phyloP scores from a whole-genome alignment of 2,329 filamentous ascomycete genomes.

The Myriangium duriaei region DNA sequence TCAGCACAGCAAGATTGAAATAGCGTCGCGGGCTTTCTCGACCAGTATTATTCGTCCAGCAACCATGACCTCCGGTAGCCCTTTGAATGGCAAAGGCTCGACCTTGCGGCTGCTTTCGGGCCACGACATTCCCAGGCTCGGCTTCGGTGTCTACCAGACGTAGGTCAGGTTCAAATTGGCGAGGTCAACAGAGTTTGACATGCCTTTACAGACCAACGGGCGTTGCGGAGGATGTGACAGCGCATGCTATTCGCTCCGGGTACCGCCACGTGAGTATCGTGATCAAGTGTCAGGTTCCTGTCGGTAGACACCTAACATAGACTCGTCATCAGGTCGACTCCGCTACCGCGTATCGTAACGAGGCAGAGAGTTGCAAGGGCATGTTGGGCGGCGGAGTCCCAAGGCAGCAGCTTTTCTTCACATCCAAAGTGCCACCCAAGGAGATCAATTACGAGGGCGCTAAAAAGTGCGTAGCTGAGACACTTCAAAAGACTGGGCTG shows the following conservation, averaged over 20 bases:
- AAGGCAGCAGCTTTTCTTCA: conserved; percentile 48
- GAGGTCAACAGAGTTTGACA: conserved; percentile 14
- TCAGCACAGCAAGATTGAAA: too few relatives aligned
- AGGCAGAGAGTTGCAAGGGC: conserved; percentile 41
- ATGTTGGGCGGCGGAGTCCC: conserved; percentile 40
- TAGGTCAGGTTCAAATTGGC: conserved; percentile 14
- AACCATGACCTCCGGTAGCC: neutral
- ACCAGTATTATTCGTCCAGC: neutral
- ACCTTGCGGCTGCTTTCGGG: conserved; percentile 46
- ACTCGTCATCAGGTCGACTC: conserved; percentile 41
- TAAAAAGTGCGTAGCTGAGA: conserved; percentile 50
- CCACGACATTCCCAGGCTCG: conserved; percentile 47
- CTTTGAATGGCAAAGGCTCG: conserved; percentile 17
- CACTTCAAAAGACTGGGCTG: conserved; percentile 46
- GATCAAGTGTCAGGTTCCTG: neutral
- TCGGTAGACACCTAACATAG: neutral
- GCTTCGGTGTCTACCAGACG: conserved; percentile 37
- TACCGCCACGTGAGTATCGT: conserved; percentile 40
- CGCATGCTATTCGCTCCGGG: conserved; percentile 43
- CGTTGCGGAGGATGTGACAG: conserved; percentile 44
- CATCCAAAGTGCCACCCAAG: conserved; percentile 43
- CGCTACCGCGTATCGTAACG: conserved; percentile 46
- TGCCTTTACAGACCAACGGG: conserved; percentile 39
- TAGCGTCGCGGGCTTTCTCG: neutral
- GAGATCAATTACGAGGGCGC: conserved; percentile 50